Base-by-base conservation (phyloP, 2,329 filamentous ascomycete species). In the Chaetomiaceae sp. region DNA sequence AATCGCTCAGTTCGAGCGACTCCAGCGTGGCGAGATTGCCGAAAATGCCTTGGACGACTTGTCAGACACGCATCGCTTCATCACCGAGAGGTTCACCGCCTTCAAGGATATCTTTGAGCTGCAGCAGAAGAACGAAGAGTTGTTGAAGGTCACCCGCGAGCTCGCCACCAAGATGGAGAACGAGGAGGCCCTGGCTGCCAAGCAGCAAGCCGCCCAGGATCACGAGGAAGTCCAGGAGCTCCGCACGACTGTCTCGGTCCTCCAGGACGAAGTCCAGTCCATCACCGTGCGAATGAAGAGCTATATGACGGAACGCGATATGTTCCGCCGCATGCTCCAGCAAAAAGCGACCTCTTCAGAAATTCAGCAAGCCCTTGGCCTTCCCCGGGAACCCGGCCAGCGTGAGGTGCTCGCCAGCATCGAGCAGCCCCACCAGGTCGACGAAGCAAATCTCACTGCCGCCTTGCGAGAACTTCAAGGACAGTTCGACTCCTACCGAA, bases 251-350 rank as follows among this genome's bases (percentile, higher is more conserved):
- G 65, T 68, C 17, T 48, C 58, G 14, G 62, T 60, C 44, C 67
- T 92, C 67, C 83, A 89, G 52, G 92, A 96, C 57, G 90, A 96
- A 65, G 82, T 95, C 46, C 82, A 85, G 59, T 87, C 87, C 12
- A 85, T 96, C 58, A 82, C 86, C 38, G 83, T 86, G 25, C 88
- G 91, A 51, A 87, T 90, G 57, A 89, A 96, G 72, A 95, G 89
- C 66, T 96, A 95, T 67, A 89, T 93, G 65, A 89, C 90, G 62
- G 93, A 99, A 71, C 85, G 93, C 55, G 92, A 99, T 65, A 96
- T 96, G 82, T 97, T 96, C 83, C 85, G 92, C 19, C 89, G 91
- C 46, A 91, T 97, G 74, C 79, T 96, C 25, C 87, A 92, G 59
- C 87, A 93, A 55, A 68, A 83, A 70, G 66, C 75, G 63, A 63